Percentiles rank a stretch among this genome's conserved stretches.
Conservation (phyloP, 2,329 filamentous ascomycete species). For the Xylaria sp. region DNA sequence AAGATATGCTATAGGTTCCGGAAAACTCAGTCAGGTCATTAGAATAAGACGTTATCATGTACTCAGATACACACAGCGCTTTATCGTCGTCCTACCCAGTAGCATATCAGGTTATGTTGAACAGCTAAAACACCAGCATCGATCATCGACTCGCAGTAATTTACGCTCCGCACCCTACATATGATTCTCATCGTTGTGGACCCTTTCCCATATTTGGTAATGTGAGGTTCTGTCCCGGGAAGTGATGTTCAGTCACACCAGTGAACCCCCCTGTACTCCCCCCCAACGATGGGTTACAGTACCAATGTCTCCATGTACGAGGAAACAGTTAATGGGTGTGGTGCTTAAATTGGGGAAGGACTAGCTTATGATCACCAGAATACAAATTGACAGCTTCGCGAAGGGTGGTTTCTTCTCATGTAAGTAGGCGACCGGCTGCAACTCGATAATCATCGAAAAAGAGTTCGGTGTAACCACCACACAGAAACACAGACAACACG, state of each 20-base stretch:
- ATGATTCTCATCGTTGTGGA: not conserved
- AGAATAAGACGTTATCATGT: not conserved
- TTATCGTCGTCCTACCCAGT: not conserved
- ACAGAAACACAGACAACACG: no score
- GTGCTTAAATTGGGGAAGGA: not conserved
- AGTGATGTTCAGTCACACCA: not conserved
- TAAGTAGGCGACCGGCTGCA: constrained; percentile 23
- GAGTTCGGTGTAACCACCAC: constrained; percentile 19
- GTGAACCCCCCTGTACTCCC: not conserved
- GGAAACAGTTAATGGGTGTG: constrained; percentile 19
- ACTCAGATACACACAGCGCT: not conserved
- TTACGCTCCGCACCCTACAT: not conserved
- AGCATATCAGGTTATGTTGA: not conserved
- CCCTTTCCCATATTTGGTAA: not conserved
- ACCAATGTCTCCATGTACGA: not conserved
- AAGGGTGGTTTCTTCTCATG: constrained; percentile 24
- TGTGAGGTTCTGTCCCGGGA: constrained; percentile 3
- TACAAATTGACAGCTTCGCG: constrained; percentile 27
- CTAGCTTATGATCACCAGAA: not conserved
- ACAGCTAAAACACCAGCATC: not conserved
- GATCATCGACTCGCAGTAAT: not conserved
- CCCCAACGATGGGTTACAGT: constrained; percentile 8
- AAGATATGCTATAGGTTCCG: not conserved
- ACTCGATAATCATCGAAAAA: constrained; percentile 27
- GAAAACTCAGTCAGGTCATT: not conserved